Evolutionary conservation across 805 yeast genomes (phyloP), one percentile per base, ranked within the genome.

Genomic region (Yarrowia sp.): DNA sequence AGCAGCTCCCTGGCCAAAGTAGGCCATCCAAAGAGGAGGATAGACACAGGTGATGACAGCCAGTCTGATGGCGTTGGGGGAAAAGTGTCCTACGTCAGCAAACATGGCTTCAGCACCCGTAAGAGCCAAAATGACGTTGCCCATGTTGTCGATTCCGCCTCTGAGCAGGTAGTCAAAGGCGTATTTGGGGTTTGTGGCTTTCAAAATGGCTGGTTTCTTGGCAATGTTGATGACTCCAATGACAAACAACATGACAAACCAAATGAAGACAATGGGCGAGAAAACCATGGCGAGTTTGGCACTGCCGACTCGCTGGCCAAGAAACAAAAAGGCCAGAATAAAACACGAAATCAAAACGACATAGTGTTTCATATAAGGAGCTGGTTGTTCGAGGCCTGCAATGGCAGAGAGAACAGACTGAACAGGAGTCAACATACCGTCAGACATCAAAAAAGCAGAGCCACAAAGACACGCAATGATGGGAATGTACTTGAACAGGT

Each of bases 21-120:
- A 85, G 30, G 80, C 75, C 21, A 83, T 68, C 70, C 82, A 77
- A 68, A 85, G 72, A 35, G 82, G 76, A 11, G 86, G 83, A 67
- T 82, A 84, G n/a, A 83, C 85, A 65, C 82, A 76, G 7, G 68
- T 67, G 3, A 78, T 64, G 54, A 83, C 71, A 8, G 86, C 78
- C 10, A 84, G 62, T 67, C 83, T 85, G 48, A 83, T 77, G 0
- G 87, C 81, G 3, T 75, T 67, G 32, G 77, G 75, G 1, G 85
- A 83, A 68, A 84, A 82, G 68, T 82, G 86, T 3, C 87, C 84
- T 56, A 84, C 76, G 72, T 85, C 88, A 2, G 87, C 86, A 74
- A 85, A 85, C 85, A 85, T 81, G 7, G 88, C 87, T 67, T 85
- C 88, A 4, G 82, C 77, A 35, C 88, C 88, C 0, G 89, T 84